phyloP scores from a whole-genome alignment of 2,329 filamentous ascomycete species.

The Arthrobotrys sinensis region DNA sequence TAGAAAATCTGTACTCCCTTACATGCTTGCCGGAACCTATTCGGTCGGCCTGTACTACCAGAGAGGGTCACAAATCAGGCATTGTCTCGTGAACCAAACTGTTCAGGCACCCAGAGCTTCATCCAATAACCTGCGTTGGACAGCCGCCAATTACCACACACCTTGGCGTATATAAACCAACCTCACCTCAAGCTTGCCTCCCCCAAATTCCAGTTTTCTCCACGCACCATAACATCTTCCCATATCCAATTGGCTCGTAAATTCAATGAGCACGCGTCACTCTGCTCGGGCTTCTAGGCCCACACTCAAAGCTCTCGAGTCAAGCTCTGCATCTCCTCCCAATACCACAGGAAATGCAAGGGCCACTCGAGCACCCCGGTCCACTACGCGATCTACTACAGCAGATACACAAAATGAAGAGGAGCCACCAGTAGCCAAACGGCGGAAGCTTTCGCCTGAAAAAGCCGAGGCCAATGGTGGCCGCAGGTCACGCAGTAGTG shows the following conservation, averaged over 20 bases:
- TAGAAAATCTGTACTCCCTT: conserved; percentile 1
- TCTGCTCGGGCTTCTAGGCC: conserved; percentile 39
- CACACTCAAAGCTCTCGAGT: conserved; percentile 43
- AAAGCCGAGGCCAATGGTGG: background rate
- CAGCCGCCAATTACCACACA: conserved; percentile 16
- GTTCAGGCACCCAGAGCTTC: background rate
- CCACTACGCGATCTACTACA: conserved; percentile 19
- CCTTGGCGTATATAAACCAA: conserved; percentile 22
- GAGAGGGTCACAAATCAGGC: background rate
- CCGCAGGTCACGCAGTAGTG: conserved; percentile 14
- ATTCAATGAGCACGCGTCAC: conserved; percentile 58
- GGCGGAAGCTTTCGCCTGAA: conserved; percentile 44
- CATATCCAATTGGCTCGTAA: conserved; percentile 15
- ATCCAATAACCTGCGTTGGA: conserved; percentile 22
- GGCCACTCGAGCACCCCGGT: conserved; percentile 8
- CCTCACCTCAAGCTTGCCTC: conserved; percentile 3
- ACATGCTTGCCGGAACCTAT: background rate
- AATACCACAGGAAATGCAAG: conserved; percentile 22
- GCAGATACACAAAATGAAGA: conserved; percentile 14
- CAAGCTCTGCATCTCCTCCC: conserved; percentile 37
- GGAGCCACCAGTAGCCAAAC: conserved; percentile 45
- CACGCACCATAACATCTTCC: conserved; percentile 1
- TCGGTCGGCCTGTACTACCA: background rate
- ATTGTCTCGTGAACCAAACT: too few relatives aligned
- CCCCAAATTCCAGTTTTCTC: background rate